Base-by-base conservation (phyloP, 305 asterid genomes). In the Rubia peregrina region DNA sequence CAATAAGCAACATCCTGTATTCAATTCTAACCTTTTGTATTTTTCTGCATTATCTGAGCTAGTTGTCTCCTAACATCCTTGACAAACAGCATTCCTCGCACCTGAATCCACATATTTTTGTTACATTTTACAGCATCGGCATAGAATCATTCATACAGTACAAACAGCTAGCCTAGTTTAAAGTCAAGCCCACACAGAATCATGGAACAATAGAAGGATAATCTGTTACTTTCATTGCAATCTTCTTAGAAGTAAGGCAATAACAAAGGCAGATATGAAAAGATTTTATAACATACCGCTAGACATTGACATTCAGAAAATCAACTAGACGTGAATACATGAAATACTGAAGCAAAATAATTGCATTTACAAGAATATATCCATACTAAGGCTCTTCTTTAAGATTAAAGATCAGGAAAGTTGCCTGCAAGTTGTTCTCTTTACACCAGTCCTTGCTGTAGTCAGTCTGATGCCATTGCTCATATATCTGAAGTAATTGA, bases 21-120 rank as follows among this genome's bases (percentile, higher is more conserved):
- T n/a, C n/a, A 78, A 68, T 46, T 55, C 85, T 70, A 67, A 89
- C 99, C 96, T 91, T 85, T 87, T 13, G 95, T 87, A 78, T 79
- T 81, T 84, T 88, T 94, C 81, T 84, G 95, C 92, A 94, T 91
- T 81, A 94, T 94, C 81, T 94, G 98, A 83, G 90, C 74, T 75
- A 94, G 80, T 82, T 94, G 99, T 74, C 84, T 86, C 83, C 98
- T 83, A 49, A 94, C 97, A 79, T 88, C 89, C 80, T 82, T 88
- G 80, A 91, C 96, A 80, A 94, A 94, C 85, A 75, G 75, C 97
- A 94, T 89, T 65, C 97, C 95, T 36, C 96, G 86, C 75, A 94
- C 95, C 99, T 94, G 73, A 71, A 67, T 81, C 74, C 68, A 82
- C 77, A 46, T 82, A 79, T 82, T 77, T 71, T 57, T 59, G 51